Conservation (phyloP, 2,329 filamentous ascomycete species). For the Neopestalotiopsis rosae region DNA sequence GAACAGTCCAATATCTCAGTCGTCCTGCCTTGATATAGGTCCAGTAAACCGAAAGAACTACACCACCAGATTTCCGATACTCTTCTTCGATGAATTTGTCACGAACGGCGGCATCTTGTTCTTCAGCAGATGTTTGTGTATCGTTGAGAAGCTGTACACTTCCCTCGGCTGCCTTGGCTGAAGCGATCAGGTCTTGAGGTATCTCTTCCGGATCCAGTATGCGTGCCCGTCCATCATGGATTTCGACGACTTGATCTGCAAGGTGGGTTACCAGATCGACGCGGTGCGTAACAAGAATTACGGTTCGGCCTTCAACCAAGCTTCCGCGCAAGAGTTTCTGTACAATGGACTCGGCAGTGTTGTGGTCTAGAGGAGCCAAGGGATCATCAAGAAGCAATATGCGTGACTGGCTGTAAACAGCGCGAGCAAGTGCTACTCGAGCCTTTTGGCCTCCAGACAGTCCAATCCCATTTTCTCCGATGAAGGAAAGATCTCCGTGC, state of each 20-base stretch:
- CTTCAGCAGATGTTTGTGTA: conserved; percentile 38
- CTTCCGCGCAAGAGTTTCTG: conserved; percentile 63
- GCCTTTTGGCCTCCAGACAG: conserved; percentile 69
- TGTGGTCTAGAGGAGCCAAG: conserved; percentile 66
- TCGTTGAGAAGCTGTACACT: conserved; percentile 37
- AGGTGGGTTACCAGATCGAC: conserved; percentile 79
- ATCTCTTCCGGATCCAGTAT: conserved; percentile 53
- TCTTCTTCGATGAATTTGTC: conserved; percentile 84
- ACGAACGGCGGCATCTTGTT: conserved; percentile 59
- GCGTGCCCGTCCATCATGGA: conserved; percentile 64
- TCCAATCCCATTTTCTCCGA: conserved; percentile 68
- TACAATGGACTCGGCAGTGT: conserved; percentile 67
- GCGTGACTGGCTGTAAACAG: conserved; percentile 62
- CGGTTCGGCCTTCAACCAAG: conserved; percentile 67
- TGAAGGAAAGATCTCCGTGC: conserved; percentile 61
- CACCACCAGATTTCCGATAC: conserved; percentile 73
- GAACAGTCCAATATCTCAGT: conserved; percentile 72
- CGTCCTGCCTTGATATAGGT: conserved; percentile 84
- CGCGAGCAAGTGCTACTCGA: conserved; percentile 66
- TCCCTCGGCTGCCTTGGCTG: conserved; percentile 30
- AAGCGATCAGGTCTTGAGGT: conserved; percentile 37
- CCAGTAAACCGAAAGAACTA: conserved; percentile 80
- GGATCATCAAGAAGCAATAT: conserved; percentile 68
- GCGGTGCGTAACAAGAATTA: conserved; percentile 80
- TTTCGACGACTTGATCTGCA: conserved; percentile 75